phyloP scores from a whole-genome alignment of 2,329 filamentous ascomycete species.

The Trichophyton mentagrophytes region DNA sequence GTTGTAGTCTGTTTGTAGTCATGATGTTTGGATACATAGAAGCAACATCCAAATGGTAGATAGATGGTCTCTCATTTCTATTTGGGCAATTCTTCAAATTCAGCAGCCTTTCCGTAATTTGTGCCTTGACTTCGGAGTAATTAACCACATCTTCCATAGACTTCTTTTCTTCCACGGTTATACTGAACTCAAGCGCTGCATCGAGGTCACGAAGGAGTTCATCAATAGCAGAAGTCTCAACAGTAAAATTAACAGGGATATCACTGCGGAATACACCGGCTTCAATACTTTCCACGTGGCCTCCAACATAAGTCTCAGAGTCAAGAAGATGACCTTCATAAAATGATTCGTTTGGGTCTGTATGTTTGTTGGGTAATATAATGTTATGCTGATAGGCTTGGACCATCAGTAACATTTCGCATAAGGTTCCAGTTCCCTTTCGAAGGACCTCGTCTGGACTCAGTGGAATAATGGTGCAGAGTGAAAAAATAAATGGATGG shows the following conservation, averaged over 20 bases:
- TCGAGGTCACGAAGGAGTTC: slow-evolving; percentile 80
- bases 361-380: slow-evolving; percentile 89
- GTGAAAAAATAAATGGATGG: slow-evolving; percentile 97
- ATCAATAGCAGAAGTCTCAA: slow-evolving; percentile 81
- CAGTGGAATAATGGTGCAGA: slow-evolving; percentile 90
- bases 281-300: slow-evolving; percentile 98
- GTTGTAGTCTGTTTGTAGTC: slow-evolving; percentile 95
- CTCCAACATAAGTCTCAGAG: slow-evolving; percentile 94
- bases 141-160: slow-evolving; percentile 65
- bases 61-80: slow-evolving; percentile 70
- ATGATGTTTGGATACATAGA: slow-evolving; percentile 99
- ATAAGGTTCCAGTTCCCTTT: slow-evolving; percentile 96
- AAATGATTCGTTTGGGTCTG: slow-evolving; percentile 79
- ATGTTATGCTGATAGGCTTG: slow-evolving; percentile 89
- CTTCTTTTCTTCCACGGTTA: slow-evolving; percentile 73
- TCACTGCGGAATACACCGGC: slow-evolving; percentile 93
- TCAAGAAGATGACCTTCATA: slow-evolving; percentile 95
- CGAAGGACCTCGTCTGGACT: slow-evolving; percentile 84
- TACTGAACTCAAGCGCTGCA: slow-evolving; percentile 75
- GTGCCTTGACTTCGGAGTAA: slow-evolving; percentile 69
- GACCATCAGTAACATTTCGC: slow-evolving; percentile 98
- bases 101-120: slow-evolving; percentile 60
- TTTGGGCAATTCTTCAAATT: slow-evolving; percentile 72
- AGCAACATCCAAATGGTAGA: slow-evolving; percentile 96
- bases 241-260: slow-evolving; percentile 83